Percentiles rank a stretch among this genome's conserved stretches.
These are phyloP conservation scores for Thelonectria olida DNA, from an alignment of 2,329 filamentous ascomycete genomes.

Conservation along the genomic window DNA sequence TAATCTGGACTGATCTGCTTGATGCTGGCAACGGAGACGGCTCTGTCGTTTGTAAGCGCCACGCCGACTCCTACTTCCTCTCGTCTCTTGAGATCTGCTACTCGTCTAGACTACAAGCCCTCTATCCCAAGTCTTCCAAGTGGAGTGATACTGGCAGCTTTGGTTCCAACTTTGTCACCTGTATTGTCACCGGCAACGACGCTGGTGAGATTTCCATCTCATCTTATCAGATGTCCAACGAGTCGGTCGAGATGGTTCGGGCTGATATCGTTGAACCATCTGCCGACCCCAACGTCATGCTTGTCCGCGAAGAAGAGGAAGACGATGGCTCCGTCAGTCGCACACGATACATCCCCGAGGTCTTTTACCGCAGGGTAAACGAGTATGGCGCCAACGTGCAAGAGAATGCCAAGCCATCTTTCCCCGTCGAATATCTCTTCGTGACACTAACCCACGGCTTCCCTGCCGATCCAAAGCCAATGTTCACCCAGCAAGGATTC, in stretches of 20 bases:
- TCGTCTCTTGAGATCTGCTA: slow-evolving; percentile 93
- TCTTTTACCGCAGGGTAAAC: slow-evolving; percentile 95
- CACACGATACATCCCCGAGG: slow-evolving; percentile 92
- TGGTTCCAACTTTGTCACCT: slow-evolving; percentile 97
- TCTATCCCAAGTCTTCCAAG: slow-evolving; percentile 89
- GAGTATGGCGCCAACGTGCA: slow-evolving; percentile 97
- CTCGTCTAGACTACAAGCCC: slow-evolving; percentile 85
- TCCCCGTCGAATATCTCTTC: slow-evolving; percentile 95
- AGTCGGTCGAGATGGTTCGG: slow-evolving; percentile 95
- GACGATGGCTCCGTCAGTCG: slow-evolving; percentile 74
- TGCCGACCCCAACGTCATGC: slow-evolving; percentile 91
- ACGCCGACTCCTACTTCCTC: slow-evolving; percentile 93
- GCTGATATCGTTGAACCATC: slow-evolving; percentile 96
- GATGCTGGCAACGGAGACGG: slow-evolving; percentile 85
- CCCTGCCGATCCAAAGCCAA: slow-evolving; percentile 79
- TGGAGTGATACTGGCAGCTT: slow-evolving; percentile 97
- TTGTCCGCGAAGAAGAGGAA: slow-evolving; percentile 92
- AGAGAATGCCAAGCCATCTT: slow-evolving; percentile 95
- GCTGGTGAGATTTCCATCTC: slow-evolving; percentile 88
- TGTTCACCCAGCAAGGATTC: slow-evolving; percentile 80
- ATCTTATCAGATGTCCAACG: slow-evolving; percentile 93
- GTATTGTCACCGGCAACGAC: slow-evolving; percentile 92
- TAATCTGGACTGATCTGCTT: slow-evolving; percentile 93
- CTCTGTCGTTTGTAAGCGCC: slow-evolving; percentile 91
- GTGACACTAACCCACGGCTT: slow-evolving; percentile 97